phyloP scores from a whole-genome alignment of 1,284 basidiomycete genomes.

The Ceratobasidium sp. region DNA sequence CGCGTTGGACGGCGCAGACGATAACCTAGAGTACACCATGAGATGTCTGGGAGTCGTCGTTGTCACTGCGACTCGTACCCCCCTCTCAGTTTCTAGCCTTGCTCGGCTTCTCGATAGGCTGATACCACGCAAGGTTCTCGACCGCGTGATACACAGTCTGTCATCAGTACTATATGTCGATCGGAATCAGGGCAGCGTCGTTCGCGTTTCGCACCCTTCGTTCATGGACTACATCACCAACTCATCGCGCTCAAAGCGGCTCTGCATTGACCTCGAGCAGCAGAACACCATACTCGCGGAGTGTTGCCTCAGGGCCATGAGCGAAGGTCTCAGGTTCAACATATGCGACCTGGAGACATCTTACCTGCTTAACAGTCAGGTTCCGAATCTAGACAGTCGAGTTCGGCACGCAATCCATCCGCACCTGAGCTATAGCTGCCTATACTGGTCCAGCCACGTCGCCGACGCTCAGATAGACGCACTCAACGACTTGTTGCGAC shows the following conservation, averaged over 20 bases:
- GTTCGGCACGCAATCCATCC: background rate
- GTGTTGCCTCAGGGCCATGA: conserved; percentile 11
- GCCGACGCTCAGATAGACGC: background rate
- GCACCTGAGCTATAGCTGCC: conserved; percentile 17
- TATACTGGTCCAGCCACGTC: conserved; percentile 23
- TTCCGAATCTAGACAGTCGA: background rate
- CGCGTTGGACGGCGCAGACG: background rate
- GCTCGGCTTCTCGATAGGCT: background rate
- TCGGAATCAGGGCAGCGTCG: no score
- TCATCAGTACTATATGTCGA: conserved; percentile 18
- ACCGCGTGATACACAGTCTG: background rate
- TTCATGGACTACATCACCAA: background rate
- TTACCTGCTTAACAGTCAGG: background rate
- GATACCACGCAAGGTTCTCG: background rate
- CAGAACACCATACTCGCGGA: conserved; percentile 2
- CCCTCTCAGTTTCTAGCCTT: background rate
- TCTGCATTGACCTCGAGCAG: background rate
- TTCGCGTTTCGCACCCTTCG: no score
- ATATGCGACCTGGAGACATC: conserved; percentile 34
- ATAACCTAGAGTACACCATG: background rate
- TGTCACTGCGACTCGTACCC: background rate
- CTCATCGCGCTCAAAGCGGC: background rate
- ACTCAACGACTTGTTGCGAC: background rate
- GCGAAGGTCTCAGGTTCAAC: conserved; percentile 21
- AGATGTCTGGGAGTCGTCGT: background rate